Conservation (phyloP, 1,139 yeast species). For the Yamadazyma sp. region DNA sequence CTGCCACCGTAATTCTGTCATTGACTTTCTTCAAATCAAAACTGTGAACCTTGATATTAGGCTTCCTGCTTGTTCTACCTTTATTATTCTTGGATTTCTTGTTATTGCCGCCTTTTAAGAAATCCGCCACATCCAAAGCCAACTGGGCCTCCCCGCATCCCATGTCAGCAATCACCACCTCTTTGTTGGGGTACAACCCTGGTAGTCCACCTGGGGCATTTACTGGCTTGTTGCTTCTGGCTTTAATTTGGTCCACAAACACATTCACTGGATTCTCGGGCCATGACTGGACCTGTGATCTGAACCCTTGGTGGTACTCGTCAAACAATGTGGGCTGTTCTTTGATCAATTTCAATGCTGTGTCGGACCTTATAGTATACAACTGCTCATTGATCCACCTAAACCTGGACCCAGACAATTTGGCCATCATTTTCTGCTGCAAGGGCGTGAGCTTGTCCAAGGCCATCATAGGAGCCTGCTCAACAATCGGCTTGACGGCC, state of each 20-base stretch:
- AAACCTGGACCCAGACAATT: slow-evolving; percentile 90
- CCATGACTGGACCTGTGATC: slow-evolving; percentile 94
- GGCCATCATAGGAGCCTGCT: slow-evolving; percentile 19
- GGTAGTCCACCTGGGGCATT: slow-evolving; percentile 97
- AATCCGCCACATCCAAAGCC: slow-evolving; percentile 61
- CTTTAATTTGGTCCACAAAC: slow-evolving; percentile 70
- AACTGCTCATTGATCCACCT: slow-evolving; percentile 97
- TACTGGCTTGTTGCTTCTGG: slow-evolving; percentile 61
- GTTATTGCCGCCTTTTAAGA: slow-evolving; percentile 38
- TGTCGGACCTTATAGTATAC: slow-evolving; percentile 77
- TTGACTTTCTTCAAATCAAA: slow-evolving; percentile 88
- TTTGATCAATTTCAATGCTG: slow-evolving; percentile 70
- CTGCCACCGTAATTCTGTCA: slow-evolving; percentile 91
- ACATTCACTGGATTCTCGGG: slow-evolving; percentile 96
- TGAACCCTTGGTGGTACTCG: slow-evolving; percentile 93
- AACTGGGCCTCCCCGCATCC: slow-evolving; percentile 98
- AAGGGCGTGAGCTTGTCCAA: slow-evolving; percentile 71
- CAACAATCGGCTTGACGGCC: slow-evolving; percentile 10
- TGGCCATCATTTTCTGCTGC: slow-evolving; percentile 94
- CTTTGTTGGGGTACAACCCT: slow-evolving; percentile 47
- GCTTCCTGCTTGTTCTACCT: slow-evolving; percentile 20
- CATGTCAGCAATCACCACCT: slow-evolving; percentile 90
- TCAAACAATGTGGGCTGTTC: slow-evolving; percentile 88
- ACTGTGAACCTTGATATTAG: slow-evolving; percentile 68
- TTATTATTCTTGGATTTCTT: slow-evolving; percentile 34